A percentile compares a stretch with the other conserved stretches of the same genome.
Evolutionary conservation across 2,329 filamentous ascomycete species (phyloP).

Genomic region (Clonostachys byssicola): DNA sequence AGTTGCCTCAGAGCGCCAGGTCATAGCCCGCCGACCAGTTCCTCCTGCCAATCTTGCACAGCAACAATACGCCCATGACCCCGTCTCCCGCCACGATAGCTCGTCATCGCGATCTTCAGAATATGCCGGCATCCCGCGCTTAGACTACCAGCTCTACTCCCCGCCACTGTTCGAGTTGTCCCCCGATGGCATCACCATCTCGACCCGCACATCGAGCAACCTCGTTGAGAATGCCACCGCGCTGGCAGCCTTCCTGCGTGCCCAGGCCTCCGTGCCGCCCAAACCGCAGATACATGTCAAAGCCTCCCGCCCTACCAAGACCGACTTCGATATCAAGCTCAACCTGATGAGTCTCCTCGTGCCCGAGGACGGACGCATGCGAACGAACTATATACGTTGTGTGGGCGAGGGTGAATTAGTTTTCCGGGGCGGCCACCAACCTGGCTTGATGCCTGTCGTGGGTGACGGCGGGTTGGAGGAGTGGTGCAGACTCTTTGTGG

Average conservation of each 20-base stretch:
- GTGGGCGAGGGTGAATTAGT: constrained; percentile 44
- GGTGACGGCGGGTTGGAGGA: constrained; percentile 37
- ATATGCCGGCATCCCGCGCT: too few relatives aligned
- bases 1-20: too few relatives aligned
- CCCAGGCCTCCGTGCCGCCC: constrained; percentile 46
- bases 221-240: constrained; percentile 39
- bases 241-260: constrained; percentile 39
- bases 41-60: too few relatives aligned
- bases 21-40: too few relatives aligned
- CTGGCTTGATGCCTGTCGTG: constrained; percentile 35
- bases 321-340: constrained; percentile 49
- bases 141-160: too few relatives aligned
- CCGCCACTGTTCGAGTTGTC: too few relatives aligned
- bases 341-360: constrained; percentile 51
- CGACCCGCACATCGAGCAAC: constrained; percentile 13
- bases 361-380: constrained; percentile 33
- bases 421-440: constrained; percentile 39
- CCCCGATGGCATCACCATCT: too few relatives aligned
- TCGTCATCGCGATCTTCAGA: too few relatives aligned
- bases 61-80: too few relatives aligned
- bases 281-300: constrained; percentile 48
- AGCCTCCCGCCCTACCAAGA: constrained; percentile 34
- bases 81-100: too few relatives aligned
- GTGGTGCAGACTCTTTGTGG: constrained; percentile 43
- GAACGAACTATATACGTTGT: constrained; percentile 50